Base-by-base conservation (phyloP, 768 basidiomycete genomes). In the Cystobasidium ongulense region DNA sequence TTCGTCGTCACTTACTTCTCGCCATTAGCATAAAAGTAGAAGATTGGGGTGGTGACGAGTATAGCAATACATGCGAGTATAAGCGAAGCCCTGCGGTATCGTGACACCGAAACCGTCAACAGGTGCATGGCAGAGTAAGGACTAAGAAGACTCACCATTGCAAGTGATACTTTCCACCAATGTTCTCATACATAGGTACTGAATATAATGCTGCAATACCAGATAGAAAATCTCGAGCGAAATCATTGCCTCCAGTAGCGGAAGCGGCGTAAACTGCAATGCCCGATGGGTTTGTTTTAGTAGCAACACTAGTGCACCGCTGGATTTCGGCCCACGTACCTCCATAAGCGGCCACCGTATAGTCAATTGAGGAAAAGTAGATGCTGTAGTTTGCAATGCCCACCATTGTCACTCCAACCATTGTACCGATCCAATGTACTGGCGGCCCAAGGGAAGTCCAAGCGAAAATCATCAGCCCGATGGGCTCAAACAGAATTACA, bases 141-240 rank as follows among this genome's bases (percentile, higher is more conserved):
- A 8, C 33, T 17, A 33, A 33, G 3, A 63, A 41, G 13, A 38
- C 38, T 4, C 38, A 65, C 41, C 62, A 64, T 33, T 73, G 65
- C 25, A 38, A 29, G 21, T 50, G 27, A 23, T 65, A 36, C 31
- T 33, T 64, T 39, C 38, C 41, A 13, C 72, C 72, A 36, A 73
- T 73, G 27, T 73, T 73, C 25, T 63, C 63, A 64, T 36, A 73
- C 72, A 73, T 73, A 5, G 72, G 72, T 36, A 36, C 35, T 15
- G 62, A 64, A 68, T 73, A 73, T 10, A 73, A 41, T 21, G 72
- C 72, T 33, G 72, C 72, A 21, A 73, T 52, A 50, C 72, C 72
- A 36, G 72, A 67, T 10, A 73, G 72, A 68, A 73, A 73, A 43
- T 73, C 72, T 29, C 72, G 35, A 3, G 63, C 63, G 29, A 73